phyloP scores from a whole-genome alignment of 495 filamentous ascomycete genomes.

The Penicillium longicatenatum region DNA sequence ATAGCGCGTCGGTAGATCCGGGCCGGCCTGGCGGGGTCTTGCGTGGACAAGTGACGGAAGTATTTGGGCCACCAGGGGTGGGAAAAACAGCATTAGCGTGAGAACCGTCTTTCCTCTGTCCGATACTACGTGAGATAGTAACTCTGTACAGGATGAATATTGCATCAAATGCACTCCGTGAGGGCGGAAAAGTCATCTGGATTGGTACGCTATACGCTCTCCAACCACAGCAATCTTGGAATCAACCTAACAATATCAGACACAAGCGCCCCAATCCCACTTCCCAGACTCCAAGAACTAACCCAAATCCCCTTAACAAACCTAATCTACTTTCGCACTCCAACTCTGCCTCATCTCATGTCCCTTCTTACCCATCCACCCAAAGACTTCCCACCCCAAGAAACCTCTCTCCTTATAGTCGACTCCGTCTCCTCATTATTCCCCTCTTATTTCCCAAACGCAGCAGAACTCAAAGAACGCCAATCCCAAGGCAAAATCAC shows the following conservation, averaged over 20 bases:
- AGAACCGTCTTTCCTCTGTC: conserved; percentile 22
- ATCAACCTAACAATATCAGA: conserved; percentile 34
- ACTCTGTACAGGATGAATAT: conserved; percentile 62
- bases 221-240: background rate
- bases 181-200: conserved; percentile 74
- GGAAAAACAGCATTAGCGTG: conserved; percentile 89
- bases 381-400: conserved; percentile 55
- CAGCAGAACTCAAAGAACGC: conserved; percentile 41
- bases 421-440: conserved; percentile 76
- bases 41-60: conserved; percentile 80
- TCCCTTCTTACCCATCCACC: conserved; percentile 68
- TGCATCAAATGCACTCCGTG: conserved; percentile 61
- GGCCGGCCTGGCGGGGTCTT: conserved; percentile 48
- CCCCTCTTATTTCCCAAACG: conserved; percentile 67
- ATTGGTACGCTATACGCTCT: conserved; percentile 60
- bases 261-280: conserved; percentile 48
- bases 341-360: conserved; percentile 72
- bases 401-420: conserved; percentile 69
- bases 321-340: conserved; percentile 49
- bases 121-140: background rate
- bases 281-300: conserved; percentile 39
- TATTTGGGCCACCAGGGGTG: conserved; percentile 84
- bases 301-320: conserved; percentile 28
- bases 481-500: conserved; percentile 26
- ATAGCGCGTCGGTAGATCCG: conserved; percentile 15